Percentiles rank a stretch among this genome's conserved stretches.
Evolutionary conservation across 192 early-diverging fungal genomes (phyloP).

Genomic region (Chytriomyces hyalinus): DNA sequence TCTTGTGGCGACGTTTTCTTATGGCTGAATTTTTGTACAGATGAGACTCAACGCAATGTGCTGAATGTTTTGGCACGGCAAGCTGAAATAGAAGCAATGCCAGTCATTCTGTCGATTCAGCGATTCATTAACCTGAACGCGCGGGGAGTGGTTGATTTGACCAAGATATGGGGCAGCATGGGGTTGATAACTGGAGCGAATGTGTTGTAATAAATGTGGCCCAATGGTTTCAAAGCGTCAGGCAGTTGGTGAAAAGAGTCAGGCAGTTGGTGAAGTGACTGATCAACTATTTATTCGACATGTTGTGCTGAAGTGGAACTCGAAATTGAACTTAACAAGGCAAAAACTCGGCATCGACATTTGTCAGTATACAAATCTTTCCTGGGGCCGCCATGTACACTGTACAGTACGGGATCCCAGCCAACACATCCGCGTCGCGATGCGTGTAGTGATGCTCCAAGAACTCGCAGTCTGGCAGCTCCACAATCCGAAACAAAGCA

Average conservation of each 20-base stretch:
- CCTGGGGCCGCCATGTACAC: not conserved
- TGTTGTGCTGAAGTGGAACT: too few relatives aligned
- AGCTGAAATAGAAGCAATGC: constrained; percentile 48
- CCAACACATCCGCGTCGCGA: not conserved
- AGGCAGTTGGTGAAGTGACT: too few relatives aligned
- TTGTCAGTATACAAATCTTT: constrained; percentile 1
- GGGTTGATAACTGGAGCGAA: not conserved
- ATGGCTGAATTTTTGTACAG: not conserved
- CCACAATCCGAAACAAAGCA: constrained; percentile 6
- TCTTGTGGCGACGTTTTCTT: not conserved
- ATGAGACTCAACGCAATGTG: not conserved
- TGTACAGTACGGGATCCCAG: constrained; percentile 3
- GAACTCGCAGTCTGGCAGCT: constrained; percentile 16
- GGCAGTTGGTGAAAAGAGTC: too few relatives aligned
- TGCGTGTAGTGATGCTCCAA: constrained; percentile 26
- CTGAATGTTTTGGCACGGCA: constrained; percentile 22
- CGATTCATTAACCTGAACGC: constrained; percentile 75
- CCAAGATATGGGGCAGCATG: constrained; percentile 58
- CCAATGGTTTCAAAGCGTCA: too few relatives aligned
- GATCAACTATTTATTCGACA: too few relatives aligned
- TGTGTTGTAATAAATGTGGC: too few relatives aligned
- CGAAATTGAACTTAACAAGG: too few relatives aligned
- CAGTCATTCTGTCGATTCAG: constrained; percentile 60
- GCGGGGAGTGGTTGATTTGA: constrained; percentile 75
- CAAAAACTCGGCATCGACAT: not conserved